Conservation (phyloP, 768 basidiomycete genomes). For the Holtermannia corniformis region DNA sequence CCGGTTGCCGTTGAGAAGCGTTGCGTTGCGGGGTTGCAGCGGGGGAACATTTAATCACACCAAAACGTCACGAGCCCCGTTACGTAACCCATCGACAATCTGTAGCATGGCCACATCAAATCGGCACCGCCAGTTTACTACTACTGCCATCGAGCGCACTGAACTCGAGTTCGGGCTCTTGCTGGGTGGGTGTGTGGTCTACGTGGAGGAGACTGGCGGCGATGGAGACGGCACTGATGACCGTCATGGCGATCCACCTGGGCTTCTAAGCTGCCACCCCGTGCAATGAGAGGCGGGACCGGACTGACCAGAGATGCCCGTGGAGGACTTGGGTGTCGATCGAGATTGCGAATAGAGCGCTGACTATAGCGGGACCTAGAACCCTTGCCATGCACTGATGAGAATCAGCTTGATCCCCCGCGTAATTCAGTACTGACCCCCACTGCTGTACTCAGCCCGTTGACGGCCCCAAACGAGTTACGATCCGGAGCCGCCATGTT, state of each 20-base stretch:
- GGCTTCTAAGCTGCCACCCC: too few species aligned
- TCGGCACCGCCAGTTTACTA: too few species aligned
- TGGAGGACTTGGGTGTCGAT: conserved; percentile 33
- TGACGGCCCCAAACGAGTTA: conserved; percentile 35
- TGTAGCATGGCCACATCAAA: too few species aligned
- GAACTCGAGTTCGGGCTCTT: too few species aligned
- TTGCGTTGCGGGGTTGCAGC: too few species aligned
- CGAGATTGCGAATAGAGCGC: conserved; percentile 35
- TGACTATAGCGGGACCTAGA: conserved; percentile 34
- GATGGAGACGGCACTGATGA: conserved; percentile 21
- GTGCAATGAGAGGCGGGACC: too few species aligned
- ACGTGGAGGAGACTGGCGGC: neutral
- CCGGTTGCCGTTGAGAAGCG: too few species aligned
- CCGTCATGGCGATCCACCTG: conserved; percentile 41
- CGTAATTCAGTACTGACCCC: conserved; percentile 16
- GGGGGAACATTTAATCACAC: too few species aligned
- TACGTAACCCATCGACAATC: too few species aligned
- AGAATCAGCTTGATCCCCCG: neutral
- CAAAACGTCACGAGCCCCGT: too few species aligned
- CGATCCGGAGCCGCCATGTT: conserved; percentile 34
- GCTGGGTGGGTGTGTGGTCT: neutral
- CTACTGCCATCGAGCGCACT: too few species aligned
- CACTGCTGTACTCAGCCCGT: conserved; percentile 34
- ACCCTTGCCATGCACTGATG: conserved; percentile 33
- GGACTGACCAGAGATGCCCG: conserved; percentile 36